Evolutionary conservation across 176 grass and related monocot genomes (phyloP), one percentile per base, ranked within the genome.

Genomic region (Musa troglodytarum): DNA sequence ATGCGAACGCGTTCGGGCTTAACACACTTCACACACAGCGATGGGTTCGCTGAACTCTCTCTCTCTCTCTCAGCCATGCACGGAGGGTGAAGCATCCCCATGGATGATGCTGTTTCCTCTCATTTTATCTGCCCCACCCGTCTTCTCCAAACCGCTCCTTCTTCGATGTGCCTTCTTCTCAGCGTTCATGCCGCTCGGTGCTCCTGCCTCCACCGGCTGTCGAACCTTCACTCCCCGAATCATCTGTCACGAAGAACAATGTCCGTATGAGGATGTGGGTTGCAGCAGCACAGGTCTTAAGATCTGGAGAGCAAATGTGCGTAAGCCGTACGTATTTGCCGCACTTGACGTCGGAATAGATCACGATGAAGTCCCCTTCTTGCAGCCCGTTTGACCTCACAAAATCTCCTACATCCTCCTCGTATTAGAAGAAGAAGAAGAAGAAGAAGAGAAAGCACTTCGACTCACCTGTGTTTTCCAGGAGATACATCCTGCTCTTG

Each of bases 401-500:
- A 85, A 93, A 97, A 15, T 90, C 86, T 2, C 88, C 94, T 93
- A 77, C 65, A 83, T 16, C 28, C 69, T 56, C 25, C 71, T 74
- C 1, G 16, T 17, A 24, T 51, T 15, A 2, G 20, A 62, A 23
- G 23, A 8, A 76, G 34, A 43, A 43, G 34, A 43, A 43, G 11
- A 63, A 9, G 5, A 51, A 34, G 28, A 63, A 14, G 10, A 76
- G 0, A 50, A 11, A 49, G 53, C 19, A 19, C 2, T 24, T n/a
- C 20, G 20, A 58, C 16, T 70, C 55, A 87, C 93, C 93, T 0
- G 93, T 97, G 52, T 93, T 93, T 80, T 97, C 90, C 2, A 97
- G 61, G 43, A 97, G 90, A 85, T 97, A 93, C 94, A 97, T 97
- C 28, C 94, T 90, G 82, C 94, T 97, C 88, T 97, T 93, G 84